Conservation (phyloP, 257 asterid genomes). For the Solanum chmielewskii region DNA sequence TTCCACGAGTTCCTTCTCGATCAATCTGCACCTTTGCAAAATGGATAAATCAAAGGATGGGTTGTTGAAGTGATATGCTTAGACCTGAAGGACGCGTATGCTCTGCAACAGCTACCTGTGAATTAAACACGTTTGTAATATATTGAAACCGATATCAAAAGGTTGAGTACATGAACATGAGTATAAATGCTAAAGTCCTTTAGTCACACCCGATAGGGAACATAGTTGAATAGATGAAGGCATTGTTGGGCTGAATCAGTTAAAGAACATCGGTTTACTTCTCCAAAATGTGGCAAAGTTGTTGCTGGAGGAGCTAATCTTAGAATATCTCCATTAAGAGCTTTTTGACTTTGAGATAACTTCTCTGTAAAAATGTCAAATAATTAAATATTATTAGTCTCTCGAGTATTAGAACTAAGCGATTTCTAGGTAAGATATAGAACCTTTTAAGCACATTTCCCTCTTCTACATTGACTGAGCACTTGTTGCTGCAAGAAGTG, state of each 20-base stretch:
- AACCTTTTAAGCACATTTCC: constrained; percentile 37
- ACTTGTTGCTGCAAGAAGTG: constrained; percentile 25
- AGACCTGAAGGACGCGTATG: constrained; percentile 5
- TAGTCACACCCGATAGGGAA: no score
- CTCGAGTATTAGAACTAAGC: not conserved
- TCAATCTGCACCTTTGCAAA: constrained; percentile 8
- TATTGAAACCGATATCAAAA: no score
- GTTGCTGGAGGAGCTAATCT: no score
- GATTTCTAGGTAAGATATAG: not conserved
- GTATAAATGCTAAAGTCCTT: no score
- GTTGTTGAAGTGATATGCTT: constrained; percentile 13
- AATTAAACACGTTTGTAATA: no score
- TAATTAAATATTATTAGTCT: not conserved
- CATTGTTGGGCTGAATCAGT: no score
- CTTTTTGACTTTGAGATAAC: constrained; percentile 26
- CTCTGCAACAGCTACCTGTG: no score
- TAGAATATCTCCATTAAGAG: no score
- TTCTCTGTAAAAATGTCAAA: constrained; percentile 19
- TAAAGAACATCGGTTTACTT: no score
- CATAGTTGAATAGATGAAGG: no score
- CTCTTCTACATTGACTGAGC: constrained; percentile 20
- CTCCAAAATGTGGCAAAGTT: no score
- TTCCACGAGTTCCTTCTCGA: constrained; percentile 4
- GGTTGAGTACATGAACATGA: no score
- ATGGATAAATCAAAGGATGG: constrained; percentile 46